Conservation (phyloP, 1,139 yeast genomes). For the Saccharomyces pastorianus region DNA sequence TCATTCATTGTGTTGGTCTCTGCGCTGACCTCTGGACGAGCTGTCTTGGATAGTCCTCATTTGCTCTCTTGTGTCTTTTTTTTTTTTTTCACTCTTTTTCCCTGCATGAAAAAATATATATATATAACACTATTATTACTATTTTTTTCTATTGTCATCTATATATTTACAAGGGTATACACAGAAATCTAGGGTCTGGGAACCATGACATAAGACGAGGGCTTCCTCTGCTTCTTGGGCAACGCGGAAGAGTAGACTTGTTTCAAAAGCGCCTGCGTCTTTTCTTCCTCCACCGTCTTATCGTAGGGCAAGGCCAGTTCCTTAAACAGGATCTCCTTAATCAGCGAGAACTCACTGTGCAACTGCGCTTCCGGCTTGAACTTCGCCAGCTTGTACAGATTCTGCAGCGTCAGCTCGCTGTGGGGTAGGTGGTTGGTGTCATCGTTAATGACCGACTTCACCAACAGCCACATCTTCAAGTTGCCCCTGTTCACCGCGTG, state of each 20-base stretch:
- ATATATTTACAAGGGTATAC: background rate
- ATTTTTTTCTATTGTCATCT: background rate
- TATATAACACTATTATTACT: background rate
- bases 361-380: constrained; percentile 9
- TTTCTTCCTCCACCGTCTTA: background rate
- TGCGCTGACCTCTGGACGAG: background rate
- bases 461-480: constrained; percentile 28
- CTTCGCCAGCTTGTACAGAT: constrained; percentile 21
- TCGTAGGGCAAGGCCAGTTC: background rate
- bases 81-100: background rate
- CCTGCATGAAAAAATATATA: background rate
- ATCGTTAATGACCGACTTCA: constrained; percentile 22
- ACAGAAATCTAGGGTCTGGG: background rate
- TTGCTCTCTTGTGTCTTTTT: background rate
- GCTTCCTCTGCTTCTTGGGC: background rate
- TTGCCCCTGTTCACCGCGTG: constrained; percentile 24
- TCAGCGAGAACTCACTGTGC: background rate
- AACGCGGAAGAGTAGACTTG: background rate
- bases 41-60: background rate
- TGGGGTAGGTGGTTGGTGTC: constrained; percentile 12
- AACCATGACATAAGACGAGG: background rate
- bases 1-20: background rate
- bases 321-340: background rate
- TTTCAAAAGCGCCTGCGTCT: background rate
- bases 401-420: constrained; percentile 18